Conservation (phyloP, 768 basidiomycete genomes). For the Gloeopeniophorella convolvens region DNA sequence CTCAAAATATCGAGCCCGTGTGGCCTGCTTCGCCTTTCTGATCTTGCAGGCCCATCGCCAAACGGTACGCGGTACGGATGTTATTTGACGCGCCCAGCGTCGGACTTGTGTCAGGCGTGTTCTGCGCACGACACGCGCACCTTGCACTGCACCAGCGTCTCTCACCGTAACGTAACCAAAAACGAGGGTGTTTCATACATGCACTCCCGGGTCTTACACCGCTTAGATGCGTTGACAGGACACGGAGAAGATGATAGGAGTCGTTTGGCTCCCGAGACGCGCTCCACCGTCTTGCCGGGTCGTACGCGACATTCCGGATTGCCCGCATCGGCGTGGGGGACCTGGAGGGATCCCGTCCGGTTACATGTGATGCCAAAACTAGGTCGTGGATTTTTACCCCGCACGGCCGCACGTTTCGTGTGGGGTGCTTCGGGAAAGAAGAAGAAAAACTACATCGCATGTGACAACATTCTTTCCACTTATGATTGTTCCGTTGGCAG, state of each 20-base stretch:
- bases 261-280: constrained; percentile 6
- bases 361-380: constrained; percentile 10
- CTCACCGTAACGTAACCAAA: constrained; percentile 13
- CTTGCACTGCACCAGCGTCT: constrained; percentile 4
- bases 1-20: background rate
- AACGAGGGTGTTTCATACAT: constrained; percentile 10
- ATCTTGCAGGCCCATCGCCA: constrained; percentile 3
- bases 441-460: constrained; percentile 1
- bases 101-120: background rate
- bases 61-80: background rate
- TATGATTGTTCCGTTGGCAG: constrained; percentile 10
- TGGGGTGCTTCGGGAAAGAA: constrained; percentile 4
- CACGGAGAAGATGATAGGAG: too few relatives aligned
- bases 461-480: constrained; percentile 10
- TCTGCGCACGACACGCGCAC: background rate
- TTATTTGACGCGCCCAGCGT: background rate
- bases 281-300: constrained; percentile 2
- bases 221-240: too few relatives aligned
- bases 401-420: constrained; percentile 14
- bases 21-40: background rate
- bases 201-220: background rate
- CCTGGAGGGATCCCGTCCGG: background rate
- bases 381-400: constrained; percentile 11
- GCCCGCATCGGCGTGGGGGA: constrained; percentile 5
- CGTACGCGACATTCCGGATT: constrained; percentile 4